These are phyloP conservation scores for Aspergillus asperescens DNA, from an alignment of 495 filamentous ascomycete species.

Conservation along the genomic window DNA sequence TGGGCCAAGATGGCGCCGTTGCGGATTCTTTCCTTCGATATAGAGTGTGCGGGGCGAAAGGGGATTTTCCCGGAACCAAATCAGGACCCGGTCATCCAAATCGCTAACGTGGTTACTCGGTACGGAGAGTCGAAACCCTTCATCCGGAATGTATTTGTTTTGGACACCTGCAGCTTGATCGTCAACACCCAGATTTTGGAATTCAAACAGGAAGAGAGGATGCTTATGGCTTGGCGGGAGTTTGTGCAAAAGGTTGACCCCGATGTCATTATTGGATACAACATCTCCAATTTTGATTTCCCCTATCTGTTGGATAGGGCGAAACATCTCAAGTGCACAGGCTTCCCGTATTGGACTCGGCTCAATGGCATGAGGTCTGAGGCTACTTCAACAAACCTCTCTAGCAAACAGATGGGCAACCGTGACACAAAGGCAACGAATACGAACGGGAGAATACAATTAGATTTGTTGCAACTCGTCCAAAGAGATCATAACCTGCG, in stretches of 20 bases:
- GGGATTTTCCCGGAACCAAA: constrained; percentile 93
- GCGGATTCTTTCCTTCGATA: constrained; percentile 92
- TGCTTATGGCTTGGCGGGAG: constrained; percentile 84
- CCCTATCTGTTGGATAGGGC: constrained; percentile 92
- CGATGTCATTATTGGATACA: constrained; percentile 98
- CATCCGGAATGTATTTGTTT: constrained; percentile 90
- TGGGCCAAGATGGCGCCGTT: constrained; percentile 99
- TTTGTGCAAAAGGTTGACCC: constrained; percentile 91
- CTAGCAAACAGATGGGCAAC: constrained; percentile 98
- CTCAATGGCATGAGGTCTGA: constrained; percentile 59
- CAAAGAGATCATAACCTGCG: constrained; percentile 91
- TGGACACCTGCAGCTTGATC: constrained; percentile 85
- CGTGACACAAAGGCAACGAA: constrained; percentile 91
- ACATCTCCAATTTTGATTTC: constrained; percentile 98
- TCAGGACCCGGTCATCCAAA: constrained; percentile 93
- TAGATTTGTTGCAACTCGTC: constrained; percentile 88
- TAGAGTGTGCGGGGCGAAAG: constrained; percentile 96
- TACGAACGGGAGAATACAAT: constrained; percentile 86
- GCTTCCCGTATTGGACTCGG: constrained; percentile 83
- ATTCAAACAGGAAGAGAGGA: constrained; percentile 70
- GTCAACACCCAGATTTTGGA: constrained; percentile 91
- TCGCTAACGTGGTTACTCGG: constrained; percentile 93
- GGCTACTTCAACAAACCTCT: constrained; percentile 75
- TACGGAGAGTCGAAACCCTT: constrained; percentile 97
- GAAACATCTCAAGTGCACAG: constrained; percentile 65